Conservation (phyloP, 805 yeast genomes). For the Candida qinlingensis region DNA sequence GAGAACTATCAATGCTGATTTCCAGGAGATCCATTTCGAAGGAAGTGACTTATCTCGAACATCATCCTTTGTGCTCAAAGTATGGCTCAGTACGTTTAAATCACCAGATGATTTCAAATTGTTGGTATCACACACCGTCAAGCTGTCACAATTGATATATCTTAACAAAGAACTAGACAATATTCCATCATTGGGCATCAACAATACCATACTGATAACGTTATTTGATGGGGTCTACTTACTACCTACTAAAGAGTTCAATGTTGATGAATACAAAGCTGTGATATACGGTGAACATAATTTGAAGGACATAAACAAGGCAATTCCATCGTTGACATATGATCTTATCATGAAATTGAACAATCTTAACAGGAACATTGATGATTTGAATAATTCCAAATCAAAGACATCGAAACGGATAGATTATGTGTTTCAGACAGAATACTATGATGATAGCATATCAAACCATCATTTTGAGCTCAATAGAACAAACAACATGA, state of each 20-base stretch:
- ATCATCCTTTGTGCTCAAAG: conserved; percentile 12
- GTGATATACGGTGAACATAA: conserved; percentile 3
- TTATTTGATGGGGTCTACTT: conserved; percentile 28
- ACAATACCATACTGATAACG: conserved; percentile 23
- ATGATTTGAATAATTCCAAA: conserved; percentile 27
- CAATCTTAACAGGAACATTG: conserved; percentile 31
- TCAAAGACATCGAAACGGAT: conserved; percentile 11
- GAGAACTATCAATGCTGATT: conserved; percentile 25
- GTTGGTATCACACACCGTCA: conserved; percentile 22
- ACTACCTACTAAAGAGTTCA: conserved; percentile 10
- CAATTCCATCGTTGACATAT: conserved; percentile 27
- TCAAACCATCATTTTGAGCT: conserved; percentile 8
- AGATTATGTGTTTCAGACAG: conserved; percentile 3
- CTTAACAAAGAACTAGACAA: conserved; percentile 26
- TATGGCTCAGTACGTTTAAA: conserved; percentile 17
- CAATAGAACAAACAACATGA: conserved; percentile 7
- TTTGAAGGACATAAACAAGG: conserved; percentile 3
- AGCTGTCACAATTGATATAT: conserved; percentile 27
- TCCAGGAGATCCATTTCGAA: conserved; percentile 24
- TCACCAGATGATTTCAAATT: conserved; percentile 21
- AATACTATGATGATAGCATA: conserved; percentile 7
- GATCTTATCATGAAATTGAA: conserved; percentile 39
- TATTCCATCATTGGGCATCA: conserved; percentile 13
- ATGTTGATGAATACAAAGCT: conserved; percentile 8
- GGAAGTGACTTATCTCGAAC: conserved; percentile 5